phyloP scores from a whole-genome alignment of 345 rosid species.

The Hibiscus mutabilis region DNA sequence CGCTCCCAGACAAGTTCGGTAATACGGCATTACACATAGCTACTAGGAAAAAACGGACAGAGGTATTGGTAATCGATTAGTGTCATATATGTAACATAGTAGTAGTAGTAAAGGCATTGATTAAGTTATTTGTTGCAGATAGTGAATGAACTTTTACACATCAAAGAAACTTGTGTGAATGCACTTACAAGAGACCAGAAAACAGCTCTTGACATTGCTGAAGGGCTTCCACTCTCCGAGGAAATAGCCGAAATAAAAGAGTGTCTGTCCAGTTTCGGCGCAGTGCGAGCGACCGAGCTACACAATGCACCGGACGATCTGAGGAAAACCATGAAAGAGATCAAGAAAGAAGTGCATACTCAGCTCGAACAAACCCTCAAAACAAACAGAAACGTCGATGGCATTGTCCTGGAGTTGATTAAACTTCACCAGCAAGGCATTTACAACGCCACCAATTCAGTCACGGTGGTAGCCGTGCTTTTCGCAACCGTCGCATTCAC shows the following conservation, averaged over 20 bases:
- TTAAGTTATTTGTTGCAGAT: constrained; percentile 38
- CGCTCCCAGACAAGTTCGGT: constrained; percentile 84
- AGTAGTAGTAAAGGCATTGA: not conserved
- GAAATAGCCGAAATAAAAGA: constrained; percentile 58
- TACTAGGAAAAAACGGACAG: constrained; percentile 73
- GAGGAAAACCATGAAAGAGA: constrained; percentile 64
- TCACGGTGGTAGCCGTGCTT: constrained; percentile 83
- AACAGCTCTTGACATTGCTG: constrained; percentile 83
- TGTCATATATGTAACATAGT: not conserved
- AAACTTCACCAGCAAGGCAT: constrained; percentile 78
- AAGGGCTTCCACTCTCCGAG: constrained; percentile 70
- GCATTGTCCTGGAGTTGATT: constrained; percentile 71
- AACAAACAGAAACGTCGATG: constrained; percentile 73
- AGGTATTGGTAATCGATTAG: constrained; percentile 34
- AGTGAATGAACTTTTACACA: constrained; percentile 54
- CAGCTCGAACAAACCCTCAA: constrained; percentile 88
- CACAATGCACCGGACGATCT: constrained; percentile 82
- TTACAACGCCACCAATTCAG: constrained; percentile 79
- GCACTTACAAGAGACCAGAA: constrained; percentile 69
- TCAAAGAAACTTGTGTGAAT: constrained; percentile 69
- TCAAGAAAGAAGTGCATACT: constrained; percentile 67
- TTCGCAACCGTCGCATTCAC: constrained; percentile 95
- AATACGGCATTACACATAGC: constrained; percentile 79
- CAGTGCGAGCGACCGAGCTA: constrained; percentile 61
- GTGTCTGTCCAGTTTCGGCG: constrained; percentile 55